Base-by-base conservation (phyloP, 495 filamentous ascomycete species). In the Tuber calosporum region DNA sequence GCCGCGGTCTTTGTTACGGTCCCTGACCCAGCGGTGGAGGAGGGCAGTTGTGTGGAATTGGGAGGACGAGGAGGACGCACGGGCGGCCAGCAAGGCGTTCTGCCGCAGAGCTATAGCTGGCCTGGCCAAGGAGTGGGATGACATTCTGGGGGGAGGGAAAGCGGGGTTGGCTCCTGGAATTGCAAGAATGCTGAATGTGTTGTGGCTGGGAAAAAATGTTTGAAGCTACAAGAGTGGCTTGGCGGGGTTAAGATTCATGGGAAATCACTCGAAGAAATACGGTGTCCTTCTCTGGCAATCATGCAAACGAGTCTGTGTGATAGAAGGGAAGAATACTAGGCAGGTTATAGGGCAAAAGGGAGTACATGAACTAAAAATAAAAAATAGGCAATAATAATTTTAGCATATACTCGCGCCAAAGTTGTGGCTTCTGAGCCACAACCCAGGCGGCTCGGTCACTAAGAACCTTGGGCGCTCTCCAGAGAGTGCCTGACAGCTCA, bases 1-100 rank as follows among this genome's bases (percentile, higher is more conserved):
- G 7, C 93, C 95, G 68, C 95, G 93, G 62, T 88, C 81, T 71
- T 86, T 86, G 81, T 87, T 93, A 79, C 85, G 85, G 82, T 93
- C 90, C 72, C 86, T 83, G 77, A 82, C 79, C 71, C 83, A 84
- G 42, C 73, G 74, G 53, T 30, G n/a, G 41, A 69, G 67, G 9
- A 58, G 37, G 62, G 67, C 20, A 4, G 75, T 77, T 15, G 70
- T 68, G 30, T 67, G 53, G 68, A 73, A 72, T 13, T 66, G 43
- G 1, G 69, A 71, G n/a, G 39, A n/a, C n/a, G n/a, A 36, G 26
- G 17, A 70, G n/a, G 69, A 77, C 26, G 53, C 26, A 17, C 53
- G 53, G 26, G 19, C 13, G 26, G 17, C 26, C 1, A 34, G 26
- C 1, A 34, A 62, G 15, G 26, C 26, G 26, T 19, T 62, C 53